These are phyloP conservation scores for Entomortierella lignicola DNA, from an alignment of 192 early-diverging fungal species.

Conservation along the genomic window DNA sequence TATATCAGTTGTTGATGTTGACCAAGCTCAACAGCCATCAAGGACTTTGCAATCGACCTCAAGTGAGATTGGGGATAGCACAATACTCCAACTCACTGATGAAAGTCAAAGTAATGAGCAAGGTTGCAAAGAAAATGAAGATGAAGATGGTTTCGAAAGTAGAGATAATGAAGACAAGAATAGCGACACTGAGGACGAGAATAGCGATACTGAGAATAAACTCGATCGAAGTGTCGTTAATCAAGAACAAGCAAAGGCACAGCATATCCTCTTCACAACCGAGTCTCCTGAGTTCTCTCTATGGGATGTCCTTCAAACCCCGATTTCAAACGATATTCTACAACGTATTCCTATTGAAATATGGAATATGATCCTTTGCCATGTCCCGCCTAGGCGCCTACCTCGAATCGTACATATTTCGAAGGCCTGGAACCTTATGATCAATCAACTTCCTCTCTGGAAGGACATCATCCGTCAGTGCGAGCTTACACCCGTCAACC, in stretches of 20 bases:
- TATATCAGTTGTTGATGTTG: no score
- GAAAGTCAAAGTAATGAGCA: no score
- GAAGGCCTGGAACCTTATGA: not conserved
- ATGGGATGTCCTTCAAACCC: not conserved
- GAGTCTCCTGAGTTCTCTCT: not conserved
- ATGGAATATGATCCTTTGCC: not conserved
- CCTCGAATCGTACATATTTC: not conserved
- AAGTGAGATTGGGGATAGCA: no score
- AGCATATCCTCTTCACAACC: not conserved
- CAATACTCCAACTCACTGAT: no score
- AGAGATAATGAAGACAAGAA: not conserved
- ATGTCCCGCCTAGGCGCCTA: not conserved
- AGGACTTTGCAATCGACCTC: no score
- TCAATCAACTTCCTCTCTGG: slow-evolving; percentile 4
- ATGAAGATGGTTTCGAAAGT: not conserved
- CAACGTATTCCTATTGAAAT: not conserved
- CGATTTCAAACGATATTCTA: not conserved
- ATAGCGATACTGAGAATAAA: not conserved
- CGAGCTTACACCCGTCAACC: not conserved
- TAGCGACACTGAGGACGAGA: not conserved
- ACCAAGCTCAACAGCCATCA: no score
- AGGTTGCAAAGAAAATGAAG: not conserved
- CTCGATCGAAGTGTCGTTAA: no score
- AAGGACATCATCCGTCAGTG: not conserved
- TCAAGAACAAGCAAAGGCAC: no score